Evolutionary conservation across 208 protist genomes (phyloP), one percentile per base, ranked within the genome.

Genomic region (Kentomonas sorsogonicus): DNA sequence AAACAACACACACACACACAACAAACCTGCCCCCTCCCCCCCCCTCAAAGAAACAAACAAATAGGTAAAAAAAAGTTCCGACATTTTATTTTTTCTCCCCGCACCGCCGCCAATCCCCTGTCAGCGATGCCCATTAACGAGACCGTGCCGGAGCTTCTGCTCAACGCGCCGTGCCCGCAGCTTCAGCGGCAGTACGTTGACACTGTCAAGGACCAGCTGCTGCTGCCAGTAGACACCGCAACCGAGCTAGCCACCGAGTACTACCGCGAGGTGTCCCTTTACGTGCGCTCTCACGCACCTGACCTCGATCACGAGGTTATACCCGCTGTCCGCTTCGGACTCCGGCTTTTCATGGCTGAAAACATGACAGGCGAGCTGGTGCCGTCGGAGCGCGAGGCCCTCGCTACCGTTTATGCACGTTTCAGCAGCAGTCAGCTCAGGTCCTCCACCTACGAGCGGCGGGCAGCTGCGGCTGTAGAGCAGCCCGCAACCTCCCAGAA

Each of bases 341-440:
- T 94, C 16, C 75, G 72, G 30, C 74, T 94, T 31, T 91, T 91
- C 60, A 91, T 92, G 55, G 78, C 84, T 9, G 84, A 94, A 43
- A 94, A 94, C 61, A 89, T 92, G 51, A 88, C 69, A 25, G 88
- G 88, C 16, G 84, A 91, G 61, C 63, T 94, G 10, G 70, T 74
- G 0, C 63, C 72, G 6, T 34, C 45, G 1, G 88, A 94, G 76
- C 71, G 78, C 0, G 63, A 73, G 22, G 53, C 58, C 16, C 72
- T 75, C 23, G 40, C 61, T 4, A 59, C 39, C 1, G 51, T 90
- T 15, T 61, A 83, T 40, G 62, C 50, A 3, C 82, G 74, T 22
- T 91, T 82, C 33, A 66, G 63, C 45, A n/a, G n/a, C n/a, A n/a
- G n/a, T n/a, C n/a, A n/a, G n/a, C n/a, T n/a, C n/a, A n/a, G n/a